Percentiles rank a stretch among this genome's conserved stretches.
Evolutionary conservation across 768 basidiomycete genomes (phyloP).

Genomic region (Paxillus ammoniavirescens): DNA sequence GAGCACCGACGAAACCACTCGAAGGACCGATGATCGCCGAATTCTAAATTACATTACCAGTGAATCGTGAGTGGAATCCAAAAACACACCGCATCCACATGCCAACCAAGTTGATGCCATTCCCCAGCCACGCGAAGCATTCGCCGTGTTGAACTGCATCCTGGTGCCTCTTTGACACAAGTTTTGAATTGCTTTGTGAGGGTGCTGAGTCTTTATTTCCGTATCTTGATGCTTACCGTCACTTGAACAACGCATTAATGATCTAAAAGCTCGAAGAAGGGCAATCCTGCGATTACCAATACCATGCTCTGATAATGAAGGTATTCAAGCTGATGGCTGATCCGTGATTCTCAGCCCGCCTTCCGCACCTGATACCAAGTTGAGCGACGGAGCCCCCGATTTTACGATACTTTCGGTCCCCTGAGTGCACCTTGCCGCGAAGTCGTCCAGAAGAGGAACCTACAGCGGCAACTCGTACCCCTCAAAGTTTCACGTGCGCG

Average conservation of each 20-base stretch:
- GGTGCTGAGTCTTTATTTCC: background rate
- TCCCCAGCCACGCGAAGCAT: background rate
- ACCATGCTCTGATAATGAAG: too few species aligned
- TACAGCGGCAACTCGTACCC: background rate
- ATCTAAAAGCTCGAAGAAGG: background rate
- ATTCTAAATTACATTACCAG: background rate
- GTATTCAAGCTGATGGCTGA: too few species aligned
- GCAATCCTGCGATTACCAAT: background rate
- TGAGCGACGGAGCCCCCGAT: background rate
- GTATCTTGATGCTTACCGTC: background rate
- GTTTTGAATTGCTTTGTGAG: background rate
- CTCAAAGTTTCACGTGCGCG: background rate
- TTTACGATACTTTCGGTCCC: background rate
- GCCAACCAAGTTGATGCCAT: background rate
- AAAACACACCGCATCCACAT: background rate
- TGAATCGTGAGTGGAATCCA: background rate
- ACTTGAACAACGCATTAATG: background rate
- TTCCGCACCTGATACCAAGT: background rate
- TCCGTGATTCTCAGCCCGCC: background rate
- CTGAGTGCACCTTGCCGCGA: conserved; percentile 4
- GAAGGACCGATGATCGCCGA: background rate
- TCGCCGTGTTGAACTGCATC: background rate
- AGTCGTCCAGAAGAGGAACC: conserved; percentile 12
- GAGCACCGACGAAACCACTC: background rate
- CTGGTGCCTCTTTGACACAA: background rate